These are phyloP conservation scores for Meyerozyma carpophila DNA, from an alignment of 1,139 yeast species.

Conservation along the genomic window DNA sequence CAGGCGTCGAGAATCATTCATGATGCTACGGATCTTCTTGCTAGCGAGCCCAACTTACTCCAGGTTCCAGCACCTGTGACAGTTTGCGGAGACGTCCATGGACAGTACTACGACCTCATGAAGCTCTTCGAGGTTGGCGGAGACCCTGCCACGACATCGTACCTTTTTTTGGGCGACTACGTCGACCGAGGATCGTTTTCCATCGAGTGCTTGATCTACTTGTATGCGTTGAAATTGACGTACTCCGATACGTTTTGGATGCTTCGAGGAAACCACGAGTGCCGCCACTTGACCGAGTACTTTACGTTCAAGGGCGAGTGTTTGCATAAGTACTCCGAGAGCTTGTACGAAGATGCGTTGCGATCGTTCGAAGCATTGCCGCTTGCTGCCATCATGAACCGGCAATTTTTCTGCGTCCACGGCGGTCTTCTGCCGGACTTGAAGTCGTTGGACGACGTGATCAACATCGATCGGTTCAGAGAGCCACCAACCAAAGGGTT, in stretches of 20 bases:
- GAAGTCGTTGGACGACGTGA: slow-evolving; percentile 63
- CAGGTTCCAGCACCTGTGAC: slow-evolving; percentile 91
- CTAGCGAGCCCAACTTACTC: slow-evolving; percentile 72
- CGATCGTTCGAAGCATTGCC: slow-evolving; percentile 84
- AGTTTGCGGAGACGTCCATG: slow-evolving; percentile 95
- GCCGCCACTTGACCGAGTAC: slow-evolving; percentile 88
- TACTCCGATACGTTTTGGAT: slow-evolving; percentile 75
- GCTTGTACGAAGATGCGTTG: slow-evolving; percentile 71
- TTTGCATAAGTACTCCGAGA: slow-evolving; percentile 69
- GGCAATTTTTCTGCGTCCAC: slow-evolving; percentile 93
- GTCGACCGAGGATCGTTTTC: slow-evolving; percentile 95
- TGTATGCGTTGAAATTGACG: slow-evolving; percentile 76
- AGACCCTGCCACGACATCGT: slow-evolving; percentile 69
- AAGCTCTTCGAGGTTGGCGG: slow-evolving; percentile 95
- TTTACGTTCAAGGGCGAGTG: slow-evolving; percentile 93
- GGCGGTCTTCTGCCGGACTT: slow-evolving; percentile 95
- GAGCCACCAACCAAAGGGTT: slow-evolving; percentile 94
- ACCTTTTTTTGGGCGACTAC: slow-evolving; percentile 88
- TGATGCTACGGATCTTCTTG: slow-evolving; percentile 64
- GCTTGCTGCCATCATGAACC: slow-evolving; percentile 89
- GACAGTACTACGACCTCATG: slow-evolving; percentile 88
- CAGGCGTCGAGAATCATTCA: slow-evolving; percentile 69
- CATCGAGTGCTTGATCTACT: slow-evolving; percentile 76
- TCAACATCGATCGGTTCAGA: slow-evolving; percentile 68
- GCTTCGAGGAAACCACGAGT: slow-evolving; percentile 93